These are phyloP conservation scores for Mortierella sp. DNA, from an alignment of 371 early-diverging fungal genomes.

Conservation along the genomic window DNA sequence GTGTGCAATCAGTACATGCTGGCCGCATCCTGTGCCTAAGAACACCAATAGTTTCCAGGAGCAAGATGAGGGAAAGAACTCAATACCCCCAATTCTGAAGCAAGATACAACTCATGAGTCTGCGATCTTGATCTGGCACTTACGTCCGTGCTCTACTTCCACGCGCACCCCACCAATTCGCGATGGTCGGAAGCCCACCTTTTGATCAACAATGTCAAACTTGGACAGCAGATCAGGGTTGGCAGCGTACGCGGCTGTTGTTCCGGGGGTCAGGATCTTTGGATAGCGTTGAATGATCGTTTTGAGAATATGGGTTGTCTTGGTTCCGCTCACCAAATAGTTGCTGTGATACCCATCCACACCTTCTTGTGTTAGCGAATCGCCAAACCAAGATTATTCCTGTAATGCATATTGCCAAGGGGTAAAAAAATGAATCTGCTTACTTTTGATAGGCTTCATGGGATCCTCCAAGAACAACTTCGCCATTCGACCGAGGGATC, in stretches of 20 bases:
- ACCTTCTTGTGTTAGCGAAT: too few species aligned
- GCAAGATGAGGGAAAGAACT: neutral
- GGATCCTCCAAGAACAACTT: conserved; percentile 83
- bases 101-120: too few species aligned
- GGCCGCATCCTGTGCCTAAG: conserved; percentile 51
- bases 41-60: too few species aligned
- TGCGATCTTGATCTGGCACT: too few species aligned
- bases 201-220: conserved; percentile 67
- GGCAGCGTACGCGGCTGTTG: conserved; percentile 55
- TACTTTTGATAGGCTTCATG: conserved; percentile 71
- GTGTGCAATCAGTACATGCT: conserved; percentile 67
- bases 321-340: conserved; percentile 29
- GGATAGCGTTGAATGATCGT: conserved; percentile 66
- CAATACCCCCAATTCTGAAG: neutral
- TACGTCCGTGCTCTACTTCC: conserved; percentile 69
- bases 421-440: conserved; percentile 15
- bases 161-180: conserved; percentile 77
- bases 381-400: too few species aligned
- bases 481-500: conserved; percentile 83
- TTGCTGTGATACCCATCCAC: too few species aligned
- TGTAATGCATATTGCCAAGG: too few species aligned
- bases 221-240: conserved; percentile 48
- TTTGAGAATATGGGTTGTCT: conserved; percentile 55
- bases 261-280: conserved; percentile 56
- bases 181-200: conserved; percentile 80